Evolutionary conservation across 306 rosid genomes (phyloP).

Genomic region (Sphenostylis stenocarpa): DNA sequence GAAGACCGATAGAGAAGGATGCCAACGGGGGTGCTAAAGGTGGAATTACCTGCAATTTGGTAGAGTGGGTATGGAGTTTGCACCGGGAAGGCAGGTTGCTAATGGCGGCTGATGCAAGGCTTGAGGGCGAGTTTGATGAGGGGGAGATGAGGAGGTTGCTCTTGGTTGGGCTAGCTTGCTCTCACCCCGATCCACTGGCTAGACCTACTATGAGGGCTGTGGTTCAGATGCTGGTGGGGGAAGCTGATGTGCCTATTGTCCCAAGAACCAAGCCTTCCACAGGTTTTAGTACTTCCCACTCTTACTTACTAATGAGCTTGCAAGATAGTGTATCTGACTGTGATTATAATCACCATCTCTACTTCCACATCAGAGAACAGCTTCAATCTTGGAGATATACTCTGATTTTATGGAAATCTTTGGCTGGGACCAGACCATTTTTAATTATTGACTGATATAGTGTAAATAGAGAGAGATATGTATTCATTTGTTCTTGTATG

Average conservation of each 20-base stretch:
- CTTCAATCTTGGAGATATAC: conserved; percentile 54
- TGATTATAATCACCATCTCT: conserved; percentile 67
- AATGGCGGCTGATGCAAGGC: conserved; percentile 66
- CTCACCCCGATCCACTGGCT: conserved; percentile 74
- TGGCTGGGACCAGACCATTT: conserved; percentile 4
- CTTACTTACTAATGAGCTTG: conserved; percentile 65
- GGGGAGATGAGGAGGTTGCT: conserved; percentile 70
- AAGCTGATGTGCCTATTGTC: conserved; percentile 80
- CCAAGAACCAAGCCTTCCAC: conserved; percentile 75
- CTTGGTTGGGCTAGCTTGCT: conserved; percentile 78
- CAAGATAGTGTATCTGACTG: conserved; percentile 94
- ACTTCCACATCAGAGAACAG: conserved; percentile 68
- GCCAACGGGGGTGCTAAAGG: conserved; percentile 48
- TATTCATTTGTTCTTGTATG: conserved; percentile 54
- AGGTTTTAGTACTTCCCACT: conserved; percentile 68
- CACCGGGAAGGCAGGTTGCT: conserved; percentile 75
- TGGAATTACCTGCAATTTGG: conserved; percentile 68
- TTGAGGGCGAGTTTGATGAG: conserved; percentile 62
- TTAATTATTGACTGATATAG: conserved; percentile 40
- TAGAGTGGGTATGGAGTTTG: conserved; percentile 96
- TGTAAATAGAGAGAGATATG: conserved; percentile 38
- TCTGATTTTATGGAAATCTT: conserved; percentile 39
- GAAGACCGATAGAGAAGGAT: conserved; percentile 91
- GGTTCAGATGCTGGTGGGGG: conserved; percentile 88
- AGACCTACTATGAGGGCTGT: conserved; percentile 87